Evolutionary conservation across 2,329 filamentous ascomycete genomes (phyloP), one percentile per base, ranked within the genome.

Genomic region (Xylaria sp.): DNA sequence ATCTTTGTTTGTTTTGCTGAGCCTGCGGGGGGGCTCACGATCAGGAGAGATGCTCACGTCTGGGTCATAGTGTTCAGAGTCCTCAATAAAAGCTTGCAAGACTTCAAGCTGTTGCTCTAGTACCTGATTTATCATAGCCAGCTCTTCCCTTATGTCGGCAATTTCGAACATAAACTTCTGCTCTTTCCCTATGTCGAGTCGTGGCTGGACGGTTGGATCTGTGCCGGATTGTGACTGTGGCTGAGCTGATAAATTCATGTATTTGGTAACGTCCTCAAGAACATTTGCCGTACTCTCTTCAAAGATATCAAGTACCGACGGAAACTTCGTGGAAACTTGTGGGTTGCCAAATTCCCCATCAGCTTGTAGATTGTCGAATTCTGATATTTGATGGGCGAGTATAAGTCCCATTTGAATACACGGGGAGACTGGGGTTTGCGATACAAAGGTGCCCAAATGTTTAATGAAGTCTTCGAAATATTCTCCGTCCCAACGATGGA

Each of bases 61-160:
- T 27, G 27, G 37, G 13, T 9, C 44, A 23, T 21, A 1, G 3
- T 4, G 29, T 41, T 57, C 52, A 10, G 19, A 48, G 15, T 63
- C 56, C 4, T 53, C 31, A 17, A 63, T 60, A 3, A 60, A 33
- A 11, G 6, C 40, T 15, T 33, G 3, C 1, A 60, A 6, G 5
- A 63, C n/a, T 29, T 58, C 47, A 3, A 33, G 35, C 25, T 63
- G 61, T 25, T 63, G 61, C n/a, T 1, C 13, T 2, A 63, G 48
- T 1, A 63, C 21, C 6, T 52, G n/a, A 5, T 49, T 33, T 29
- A 63, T 57, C 61, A 63, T 63, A 4, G 21, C 52, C 3, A 60
- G 19, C 41, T 63, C 61, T 25, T 60, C 57, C 44, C 57, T 57
- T 8, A 63, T 48, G 17, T 63, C 57, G 9, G 52, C 21, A 25